Evolutionary conservation across 2,329 filamentous ascomycete species (phyloP).

Genomic region (Epichloe aotearoae): DNA sequence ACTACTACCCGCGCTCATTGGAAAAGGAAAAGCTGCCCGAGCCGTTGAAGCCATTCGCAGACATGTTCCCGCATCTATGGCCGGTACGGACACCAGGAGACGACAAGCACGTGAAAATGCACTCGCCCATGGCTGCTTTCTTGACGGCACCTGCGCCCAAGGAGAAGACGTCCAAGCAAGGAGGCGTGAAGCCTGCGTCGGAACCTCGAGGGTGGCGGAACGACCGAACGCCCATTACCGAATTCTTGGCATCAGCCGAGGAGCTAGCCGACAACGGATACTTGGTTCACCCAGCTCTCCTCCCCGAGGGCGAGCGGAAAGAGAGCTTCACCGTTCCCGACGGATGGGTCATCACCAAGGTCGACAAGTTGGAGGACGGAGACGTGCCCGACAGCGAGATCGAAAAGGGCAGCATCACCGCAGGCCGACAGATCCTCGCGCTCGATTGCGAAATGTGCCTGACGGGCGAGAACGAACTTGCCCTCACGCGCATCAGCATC

Average conservation of each 20-base stretch:
- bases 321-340: constrained; percentile 40
- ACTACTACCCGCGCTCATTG: constrained; percentile 45
- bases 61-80: constrained; percentile 83
- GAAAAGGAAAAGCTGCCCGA: constrained; percentile 36
- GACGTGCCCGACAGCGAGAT: constrained; percentile 56
- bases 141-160: constrained; percentile 62
- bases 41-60: constrained; percentile 52
- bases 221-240: constrained; percentile 67
- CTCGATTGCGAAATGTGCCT: constrained; percentile 98
- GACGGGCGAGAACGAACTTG: constrained; percentile 65
- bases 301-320: constrained; percentile 42
- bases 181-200: constrained; percentile 44
- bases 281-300: constrained; percentile 65
- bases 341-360: constrained; percentile 74
- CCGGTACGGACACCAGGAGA: constrained; percentile 81
- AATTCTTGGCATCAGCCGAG: constrained; percentile 58
- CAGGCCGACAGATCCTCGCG: constrained; percentile 63
- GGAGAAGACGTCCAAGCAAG: constrained; percentile 45
- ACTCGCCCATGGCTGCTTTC: constrained; percentile 79
- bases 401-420: constrained; percentile 70
- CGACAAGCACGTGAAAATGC: constrained; percentile 63
- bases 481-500: constrained; percentile 79
- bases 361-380: constrained; percentile 54
- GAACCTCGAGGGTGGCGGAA: constrained; percentile 58
- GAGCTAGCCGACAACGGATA: constrained; percentile 79